Conservation (phyloP, 2,329 filamentous ascomycete genomes). For the Botrytis sinoallii region DNA sequence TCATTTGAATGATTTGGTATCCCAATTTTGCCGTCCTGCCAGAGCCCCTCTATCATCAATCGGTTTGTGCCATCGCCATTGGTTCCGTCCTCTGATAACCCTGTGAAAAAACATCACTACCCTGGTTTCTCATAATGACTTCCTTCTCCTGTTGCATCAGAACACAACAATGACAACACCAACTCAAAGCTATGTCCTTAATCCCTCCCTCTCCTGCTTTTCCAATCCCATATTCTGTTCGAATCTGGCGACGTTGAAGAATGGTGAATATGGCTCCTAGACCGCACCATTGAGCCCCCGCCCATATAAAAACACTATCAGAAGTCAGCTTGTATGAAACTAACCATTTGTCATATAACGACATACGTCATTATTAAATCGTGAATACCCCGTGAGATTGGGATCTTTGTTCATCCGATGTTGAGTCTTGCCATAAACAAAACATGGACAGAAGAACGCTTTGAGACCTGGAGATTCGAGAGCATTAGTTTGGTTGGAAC, state of each 20-base stretch:
- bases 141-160: slow-evolving; percentile 35
- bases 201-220: slow-evolving; percentile 39
- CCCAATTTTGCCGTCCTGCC: neutral
- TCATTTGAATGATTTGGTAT: neutral
- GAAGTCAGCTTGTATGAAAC: slow-evolving; percentile 24
- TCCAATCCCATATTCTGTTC: slow-evolving; percentile 30
- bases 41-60: neutral
- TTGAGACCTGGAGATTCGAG: slow-evolving; percentile 26
- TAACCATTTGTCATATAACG: neutral
- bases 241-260: slow-evolving; percentile 28
- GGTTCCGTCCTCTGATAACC: slow-evolving; percentile 24
- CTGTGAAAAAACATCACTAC: neutral
- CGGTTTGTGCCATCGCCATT: slow-evolving; percentile 21
- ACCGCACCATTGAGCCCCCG: slow-evolving; percentile 21
- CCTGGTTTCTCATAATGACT: slow-evolving; percentile 23
- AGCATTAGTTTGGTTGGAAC: neutral
- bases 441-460: slow-evolving; percentile 32
- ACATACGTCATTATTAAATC: slow-evolving; percentile 28
- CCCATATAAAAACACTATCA: slow-evolving; percentile 17
- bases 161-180: slow-evolving; percentile 37
- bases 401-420: slow-evolving; percentile 28
- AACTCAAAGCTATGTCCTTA: slow-evolving; percentile 39
- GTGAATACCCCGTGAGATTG: slow-evolving; percentile 28
- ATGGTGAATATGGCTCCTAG: slow-evolving; percentile 26
- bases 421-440: slow-evolving; percentile 33